Conservation (phyloP, 1,139 yeast species). For the Suhomyces wounanorum region DNA sequence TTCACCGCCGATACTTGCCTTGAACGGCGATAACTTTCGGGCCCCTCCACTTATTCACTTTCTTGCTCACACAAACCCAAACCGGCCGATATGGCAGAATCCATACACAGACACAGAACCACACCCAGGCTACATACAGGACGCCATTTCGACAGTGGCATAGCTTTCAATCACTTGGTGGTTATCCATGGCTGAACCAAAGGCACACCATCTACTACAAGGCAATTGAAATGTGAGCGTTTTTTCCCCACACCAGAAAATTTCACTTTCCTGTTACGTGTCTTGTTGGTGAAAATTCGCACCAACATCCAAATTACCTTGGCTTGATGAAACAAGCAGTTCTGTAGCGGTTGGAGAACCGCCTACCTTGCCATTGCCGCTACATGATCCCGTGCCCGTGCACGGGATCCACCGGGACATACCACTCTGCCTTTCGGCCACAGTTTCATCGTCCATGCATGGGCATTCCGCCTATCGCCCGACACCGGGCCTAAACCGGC, state of each 20-base stretch:
- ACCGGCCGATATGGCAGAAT: neutral
- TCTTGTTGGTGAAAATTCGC: neutral
- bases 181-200: too few relatives aligned
- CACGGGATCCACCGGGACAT: neutral
- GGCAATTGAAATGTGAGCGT: neutral
- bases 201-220: neutral
- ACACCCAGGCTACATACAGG: neutral
- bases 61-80: neutral
- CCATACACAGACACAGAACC: neutral
- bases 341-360: neutral
- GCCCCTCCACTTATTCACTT: neutral
- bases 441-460: neutral
- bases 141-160: neutral
- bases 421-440: neutral
- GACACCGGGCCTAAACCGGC: constrained; percentile 16
- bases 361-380: neutral
- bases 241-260: neutral
- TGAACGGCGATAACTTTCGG: neutral
- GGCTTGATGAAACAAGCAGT: neutral
- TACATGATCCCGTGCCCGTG: neutral
- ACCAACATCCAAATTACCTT: neutral
- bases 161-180: neutral
- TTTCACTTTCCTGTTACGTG: neutral
- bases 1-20: neutral
- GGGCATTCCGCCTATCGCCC: constrained; percentile 4